A percentile compares a stretch with the other conserved stretches of the same genome.
These are phyloP conservation scores for Sugiyamaella pinicola DNA, from an alignment of 1,139 yeast species.

Conservation along the genomic window DNA sequence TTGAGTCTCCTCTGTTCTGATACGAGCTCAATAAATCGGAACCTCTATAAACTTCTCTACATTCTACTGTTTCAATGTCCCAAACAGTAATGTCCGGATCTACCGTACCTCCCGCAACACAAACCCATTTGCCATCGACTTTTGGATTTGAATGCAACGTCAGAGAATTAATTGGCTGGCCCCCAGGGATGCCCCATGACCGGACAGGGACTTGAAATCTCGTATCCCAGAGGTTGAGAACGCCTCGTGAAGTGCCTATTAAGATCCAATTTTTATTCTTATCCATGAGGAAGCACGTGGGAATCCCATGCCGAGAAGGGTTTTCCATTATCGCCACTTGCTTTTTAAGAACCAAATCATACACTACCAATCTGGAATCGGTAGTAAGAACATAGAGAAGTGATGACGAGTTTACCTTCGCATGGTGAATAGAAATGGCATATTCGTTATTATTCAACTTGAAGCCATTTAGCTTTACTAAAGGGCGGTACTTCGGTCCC, in stretches of 20 bases:
- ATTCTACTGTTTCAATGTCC: conserved; percentile 70
- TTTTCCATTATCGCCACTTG: conserved; percentile 50
- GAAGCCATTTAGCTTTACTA: conserved; percentile 35
- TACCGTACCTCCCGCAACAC: conserved; percentile 68
- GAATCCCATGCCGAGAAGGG: conserved; percentile 66
- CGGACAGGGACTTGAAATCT: conserved; percentile 64
- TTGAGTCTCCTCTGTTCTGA: conserved; percentile 5
- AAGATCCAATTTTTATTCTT: conserved; percentile 60
- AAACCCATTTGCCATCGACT: conserved; percentile 48
- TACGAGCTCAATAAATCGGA: conserved; percentile 8
- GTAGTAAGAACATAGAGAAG: conserved; percentile 53
- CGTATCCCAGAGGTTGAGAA: conserved; percentile 78
- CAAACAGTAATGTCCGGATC: conserved; percentile 67
- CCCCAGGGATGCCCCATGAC: conserved; percentile 59
- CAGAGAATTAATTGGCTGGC: conserved; percentile 52
- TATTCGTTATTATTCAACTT: conserved; percentile 40
- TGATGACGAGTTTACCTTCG: conserved; percentile 32
- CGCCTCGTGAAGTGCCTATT: conserved; percentile 74
- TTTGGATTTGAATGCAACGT: conserved; percentile 46
- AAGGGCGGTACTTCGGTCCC: conserved; percentile 40
- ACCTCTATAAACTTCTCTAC: conserved; percentile 54
- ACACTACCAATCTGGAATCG: conserved; percentile 53
- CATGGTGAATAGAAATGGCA: conserved; percentile 50
- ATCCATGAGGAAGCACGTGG: conserved; percentile 63
- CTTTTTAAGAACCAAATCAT: conserved; percentile 65